Base-by-base conservation (phyloP, 345 rosid genomes). In the Euphorbia peplus region DNA sequence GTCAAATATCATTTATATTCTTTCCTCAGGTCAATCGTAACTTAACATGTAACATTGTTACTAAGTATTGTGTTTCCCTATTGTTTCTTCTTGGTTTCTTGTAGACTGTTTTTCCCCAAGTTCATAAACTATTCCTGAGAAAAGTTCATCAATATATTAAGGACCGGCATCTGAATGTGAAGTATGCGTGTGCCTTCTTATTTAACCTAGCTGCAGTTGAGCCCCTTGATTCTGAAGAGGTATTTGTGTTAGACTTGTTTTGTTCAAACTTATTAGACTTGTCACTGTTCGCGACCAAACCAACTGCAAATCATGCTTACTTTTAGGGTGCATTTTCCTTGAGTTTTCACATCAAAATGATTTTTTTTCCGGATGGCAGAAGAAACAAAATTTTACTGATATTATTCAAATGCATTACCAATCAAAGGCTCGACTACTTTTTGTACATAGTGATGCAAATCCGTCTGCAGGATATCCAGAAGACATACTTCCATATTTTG, bases 81-180 rank as follows among this genome's bases (percentile, higher is more conserved):
- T 68, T 58, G 28, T 66, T 48, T 54, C 29, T 63, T 60, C 54
- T 70, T 76, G 65, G 60, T 19, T 32, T 76, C 63, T 30, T 83
- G 75, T 79, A 95, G 99, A 82, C 84, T 74, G 77, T 90, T 69
- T 91, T 87, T 73, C 84, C 93, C 54, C 83, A 81, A 82, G 99
- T 88, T 75, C 88, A 79, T 80, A 90, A 85, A 73, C 70, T 76
- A 57, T 87, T 91, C 74, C 86, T 95, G 46, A 73, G 77, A 79
- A 95, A 95, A 87, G 91, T 95, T 73, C 87, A 95, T 80, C 97
- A 91, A 69, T 91, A 90, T 75, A 71, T 90, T 64, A 91, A 91
- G 85, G 99, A 95, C 70, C 83, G 93, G 25, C 81, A 81, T 74
- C 75, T 91, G 82, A 97, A 91, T 78, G 84, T 86, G 52, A 95